These are phyloP conservation scores for Nowakowskiella sp. DNA, from an alignment of 192 early-diverging fungal species.

Conservation along the genomic window DNA sequence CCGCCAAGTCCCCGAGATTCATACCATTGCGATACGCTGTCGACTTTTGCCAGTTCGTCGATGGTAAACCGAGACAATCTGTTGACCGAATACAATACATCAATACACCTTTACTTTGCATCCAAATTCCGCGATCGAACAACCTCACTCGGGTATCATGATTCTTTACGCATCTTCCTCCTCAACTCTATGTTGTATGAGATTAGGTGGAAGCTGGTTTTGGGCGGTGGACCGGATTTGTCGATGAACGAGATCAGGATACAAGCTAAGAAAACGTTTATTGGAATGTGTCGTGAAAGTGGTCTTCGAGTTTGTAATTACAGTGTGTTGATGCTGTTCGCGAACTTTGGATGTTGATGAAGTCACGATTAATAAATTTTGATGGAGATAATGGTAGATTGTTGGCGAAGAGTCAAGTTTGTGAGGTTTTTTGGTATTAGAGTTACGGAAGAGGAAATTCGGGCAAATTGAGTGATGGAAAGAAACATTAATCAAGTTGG, in stretches of 20 bases:
- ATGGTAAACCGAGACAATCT: too few relatives aligned
- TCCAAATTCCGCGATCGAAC: too few relatives aligned
- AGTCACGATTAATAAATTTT: neutral
- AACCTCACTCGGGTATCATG: neutral
- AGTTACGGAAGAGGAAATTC: neutral
- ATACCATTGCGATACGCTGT: too few relatives aligned
- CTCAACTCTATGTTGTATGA: neutral
- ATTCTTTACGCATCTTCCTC: neutral
- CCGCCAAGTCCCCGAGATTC: too few relatives aligned
- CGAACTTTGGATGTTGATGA: neutral
- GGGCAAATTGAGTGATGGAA: neutral
- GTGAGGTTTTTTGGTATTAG: neutral
- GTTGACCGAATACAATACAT: too few relatives aligned
- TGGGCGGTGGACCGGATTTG: neutral
- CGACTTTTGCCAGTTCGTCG: too few relatives aligned
- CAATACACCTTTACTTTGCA: too few relatives aligned
- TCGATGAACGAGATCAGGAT: neutral
- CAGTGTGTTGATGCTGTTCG: neutral
- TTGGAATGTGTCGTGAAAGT: neutral
- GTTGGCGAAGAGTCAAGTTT: neutral
- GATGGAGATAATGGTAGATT: neutral
- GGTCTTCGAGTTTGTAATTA: neutral
- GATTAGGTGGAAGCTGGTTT: neutral
- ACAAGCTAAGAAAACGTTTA: neutral
- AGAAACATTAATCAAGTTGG: neutral